A percentile compares a stretch with the other conserved stretches of the same genome.
phyloP scores from a whole-genome alignment of 495 filamentous ascomycete genomes.

The Clavariopsis aquatica region DNA sequence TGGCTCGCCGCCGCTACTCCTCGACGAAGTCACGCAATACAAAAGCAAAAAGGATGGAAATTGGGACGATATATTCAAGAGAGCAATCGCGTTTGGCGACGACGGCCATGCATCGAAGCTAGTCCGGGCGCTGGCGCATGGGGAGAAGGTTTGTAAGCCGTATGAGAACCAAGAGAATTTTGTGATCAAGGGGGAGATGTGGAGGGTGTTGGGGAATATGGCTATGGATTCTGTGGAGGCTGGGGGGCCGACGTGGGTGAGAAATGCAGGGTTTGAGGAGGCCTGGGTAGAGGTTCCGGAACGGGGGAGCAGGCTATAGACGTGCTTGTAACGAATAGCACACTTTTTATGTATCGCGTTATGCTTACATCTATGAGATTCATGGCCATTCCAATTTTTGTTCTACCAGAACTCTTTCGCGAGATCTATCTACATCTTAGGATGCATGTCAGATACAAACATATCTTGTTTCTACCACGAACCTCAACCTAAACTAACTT shows the following conservation, averaged over 20 bases:
- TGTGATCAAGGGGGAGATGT: conserved; percentile 65
- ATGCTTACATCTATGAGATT: too few species aligned
- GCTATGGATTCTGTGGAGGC: conserved; percentile 57
- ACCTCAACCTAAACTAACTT: too few species aligned
- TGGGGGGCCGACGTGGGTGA: conserved; percentile 54
- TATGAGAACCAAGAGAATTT: conserved; percentile 51
- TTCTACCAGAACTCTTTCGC: too few species aligned
- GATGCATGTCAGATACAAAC: too few species aligned
- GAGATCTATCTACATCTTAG: too few species aligned
- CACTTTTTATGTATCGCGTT: too few species aligned
- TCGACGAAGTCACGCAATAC: conserved; percentile 60
- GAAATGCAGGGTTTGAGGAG: conserved; percentile 58
- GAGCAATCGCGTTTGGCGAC: conserved; percentile 59
- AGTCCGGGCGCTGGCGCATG: conserved; percentile 64
- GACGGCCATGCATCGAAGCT: conserved; percentile 81
- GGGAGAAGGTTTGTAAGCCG: conserved; percentile 51
- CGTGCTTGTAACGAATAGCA: too few species aligned
- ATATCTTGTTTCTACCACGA: too few species aligned
- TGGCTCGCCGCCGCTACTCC: conserved; percentile 53
- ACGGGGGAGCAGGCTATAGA: too few species aligned
- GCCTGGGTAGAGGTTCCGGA: conserved; percentile 53
- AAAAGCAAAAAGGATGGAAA: conserved; percentile 42
- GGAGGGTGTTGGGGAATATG: conserved; percentile 69
- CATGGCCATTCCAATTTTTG: too few species aligned
- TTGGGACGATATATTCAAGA: conserved; percentile 60